Base-by-base conservation (phyloP, 345 rosid species). In the Euphorbia tirucalli region DNA sequence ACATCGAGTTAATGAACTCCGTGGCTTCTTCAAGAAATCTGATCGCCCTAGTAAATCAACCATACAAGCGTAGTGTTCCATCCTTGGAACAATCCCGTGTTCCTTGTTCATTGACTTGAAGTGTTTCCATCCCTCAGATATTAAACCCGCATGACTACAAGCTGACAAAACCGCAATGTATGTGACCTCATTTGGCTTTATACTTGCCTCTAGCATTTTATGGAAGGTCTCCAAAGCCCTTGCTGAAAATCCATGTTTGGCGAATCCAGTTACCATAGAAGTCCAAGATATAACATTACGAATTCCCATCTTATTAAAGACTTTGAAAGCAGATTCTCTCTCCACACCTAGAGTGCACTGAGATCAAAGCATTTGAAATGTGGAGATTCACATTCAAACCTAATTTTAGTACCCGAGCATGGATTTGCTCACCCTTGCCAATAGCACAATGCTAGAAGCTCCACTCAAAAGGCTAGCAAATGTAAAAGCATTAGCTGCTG, bases 11-110 rank as follows among this genome's bases (percentile, higher is more conserved):
- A n/a, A 91, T 82, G 72, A 89, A 82, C 61, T 84, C 87, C 65
- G 85, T 52, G 22, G 97, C 88, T 58, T 91, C 91, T 1, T 35
- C 13, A 27, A 87, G 88, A 14, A 71, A 80, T 21, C 91, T 0
- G 91, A 78, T 64, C 93, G 83, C 25, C 91, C 84, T 44, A 89
- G 66, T 69, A 91, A 82, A 84, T 91, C 97, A 70, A 89, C 93
- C 90, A 91, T 86, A 66, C 97, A 89, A 16, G 93, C 89, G 71
- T 91, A 87, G 57, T 89, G 97, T 65, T 89, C 95, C 89, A 86
- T 84, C 79, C 73, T 82, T 4, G 91, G 94, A 61, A 73, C 81
- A 78, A 91, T 81, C 25, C 88, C 82, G 19, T 89, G 86, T 46
- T 88, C 84, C 59, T 52, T 67, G 70, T 66, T 80, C 92, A 89